A percentile compares a stretch with the other conserved stretches of the same genome.
Evolutionary conservation across 805 yeast species (phyloP).

Genomic region (Yamadazyma olivae): DNA sequence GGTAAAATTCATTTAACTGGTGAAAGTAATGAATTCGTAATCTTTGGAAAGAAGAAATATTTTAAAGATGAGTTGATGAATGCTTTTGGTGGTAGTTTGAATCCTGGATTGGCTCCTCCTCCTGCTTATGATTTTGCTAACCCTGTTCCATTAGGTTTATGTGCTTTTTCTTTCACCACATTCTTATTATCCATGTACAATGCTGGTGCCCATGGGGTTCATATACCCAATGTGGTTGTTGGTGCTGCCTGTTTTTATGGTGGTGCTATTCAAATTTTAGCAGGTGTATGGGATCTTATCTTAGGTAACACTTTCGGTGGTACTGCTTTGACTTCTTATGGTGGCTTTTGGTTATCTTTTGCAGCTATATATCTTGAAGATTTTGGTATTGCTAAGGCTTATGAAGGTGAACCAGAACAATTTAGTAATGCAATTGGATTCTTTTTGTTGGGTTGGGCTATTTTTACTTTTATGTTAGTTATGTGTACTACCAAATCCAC

Average conservation of each 20-base stretch:
- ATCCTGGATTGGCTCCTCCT: conserved; percentile 28
- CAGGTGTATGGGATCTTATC: conserved; percentile 67
- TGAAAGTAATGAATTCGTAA: conserved; percentile 28
- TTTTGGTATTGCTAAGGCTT: conserved; percentile 60
- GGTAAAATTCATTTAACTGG: conserved; percentile 19
- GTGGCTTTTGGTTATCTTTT: conserved; percentile 69
- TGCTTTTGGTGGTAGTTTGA: conserved; percentile 37
- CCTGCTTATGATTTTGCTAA: conserved; percentile 60
- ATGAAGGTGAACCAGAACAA: conserved; percentile 30
- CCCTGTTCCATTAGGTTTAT: conserved; percentile 64
- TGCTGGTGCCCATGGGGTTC: conserved; percentile 52
- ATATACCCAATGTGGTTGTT: conserved; percentile 50
- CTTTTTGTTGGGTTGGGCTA: conserved; percentile 59
- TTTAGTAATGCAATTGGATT: conserved; percentile 55
- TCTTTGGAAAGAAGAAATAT: conserved; percentile 28
- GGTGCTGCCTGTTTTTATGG: conserved; percentile 63
- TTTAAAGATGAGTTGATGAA: conserved; percentile 31
- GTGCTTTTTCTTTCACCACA: conserved; percentile 62
- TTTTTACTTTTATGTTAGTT: conserved; percentile 55
- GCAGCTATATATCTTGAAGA: conserved; percentile 57
- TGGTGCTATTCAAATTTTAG: conserved; percentile 55
- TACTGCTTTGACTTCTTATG: conserved; percentile 58
- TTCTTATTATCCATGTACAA: conserved; percentile 57
- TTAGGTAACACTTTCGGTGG: conserved; percentile 68
- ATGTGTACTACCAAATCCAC: conserved; percentile 63